A percentile compares a stretch with the other conserved stretches of the same genome.
Conservation (phyloP, 1,284 basidiomycete species). For the Ustilago esculenta region DNA sequence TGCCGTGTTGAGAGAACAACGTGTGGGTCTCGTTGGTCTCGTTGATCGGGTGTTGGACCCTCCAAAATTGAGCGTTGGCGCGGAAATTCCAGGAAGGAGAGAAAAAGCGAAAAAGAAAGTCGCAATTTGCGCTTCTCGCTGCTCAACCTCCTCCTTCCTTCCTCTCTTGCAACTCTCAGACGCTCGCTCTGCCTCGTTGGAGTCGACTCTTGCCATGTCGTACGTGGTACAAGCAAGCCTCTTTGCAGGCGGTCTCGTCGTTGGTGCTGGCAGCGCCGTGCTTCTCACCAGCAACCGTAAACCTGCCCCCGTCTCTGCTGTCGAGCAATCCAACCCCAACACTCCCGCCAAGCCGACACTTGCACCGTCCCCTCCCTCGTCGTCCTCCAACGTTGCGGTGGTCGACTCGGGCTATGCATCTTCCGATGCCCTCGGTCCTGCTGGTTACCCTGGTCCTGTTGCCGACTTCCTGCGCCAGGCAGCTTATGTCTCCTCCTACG, state of each 20-base stretch:
- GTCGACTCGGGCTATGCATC: slow-evolving; percentile 24
- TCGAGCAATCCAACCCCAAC: neutral
- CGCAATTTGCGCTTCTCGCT: too few relatives aligned
- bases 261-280: slow-evolving; percentile 73
- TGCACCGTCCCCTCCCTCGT: slow-evolving; percentile 3
- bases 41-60: slow-evolving; percentile 14
- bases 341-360: slow-evolving; percentile 9
- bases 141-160: too few relatives aligned
- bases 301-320: neutral
- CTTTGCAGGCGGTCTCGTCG: slow-evolving; percentile 76
- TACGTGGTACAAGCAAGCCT: slow-evolving; percentile 89
- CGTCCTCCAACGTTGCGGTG: slow-evolving; percentile 14
- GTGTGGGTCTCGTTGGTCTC: neutral
- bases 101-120: neutral
- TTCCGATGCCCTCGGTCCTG: slow-evolving; percentile 37
- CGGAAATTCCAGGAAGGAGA: too few relatives aligned
- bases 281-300: slow-evolving; percentile 21
- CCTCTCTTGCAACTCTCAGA: too few relatives aligned
- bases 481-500: slow-evolving; percentile 89
- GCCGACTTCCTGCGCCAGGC: slow-evolving; percentile 80
- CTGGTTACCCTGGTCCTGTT: slow-evolving; percentile 74
- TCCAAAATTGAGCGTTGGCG: too few relatives aligned
- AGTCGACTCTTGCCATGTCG: too few relatives aligned
- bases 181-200: too few relatives aligned
- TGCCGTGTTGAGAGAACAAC: neutral